Percentiles rank a stretch among this genome's conserved stretches.
These are phyloP conservation scores for Saraca asoca DNA, from an alignment of 331 rosid genomes.

Conservation along the genomic window DNA sequence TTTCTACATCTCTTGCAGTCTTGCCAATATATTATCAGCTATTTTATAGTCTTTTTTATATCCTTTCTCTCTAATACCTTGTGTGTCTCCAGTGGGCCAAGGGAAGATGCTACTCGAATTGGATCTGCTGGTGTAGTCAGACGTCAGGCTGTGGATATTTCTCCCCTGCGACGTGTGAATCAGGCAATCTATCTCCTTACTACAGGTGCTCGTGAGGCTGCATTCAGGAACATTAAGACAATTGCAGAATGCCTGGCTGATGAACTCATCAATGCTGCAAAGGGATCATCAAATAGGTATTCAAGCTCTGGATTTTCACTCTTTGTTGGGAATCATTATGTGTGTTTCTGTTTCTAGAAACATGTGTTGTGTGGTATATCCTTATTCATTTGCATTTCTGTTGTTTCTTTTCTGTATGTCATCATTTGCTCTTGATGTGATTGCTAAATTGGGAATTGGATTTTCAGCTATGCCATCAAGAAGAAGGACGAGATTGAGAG, in stretches of 20 bases:
- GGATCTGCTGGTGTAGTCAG: no score
- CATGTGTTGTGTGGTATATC: neutral
- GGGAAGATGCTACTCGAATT: conserved; percentile 67
- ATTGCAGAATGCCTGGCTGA: conserved; percentile 68
- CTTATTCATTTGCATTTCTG: neutral
- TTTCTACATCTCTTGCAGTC: neutral
- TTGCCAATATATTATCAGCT: neutral
- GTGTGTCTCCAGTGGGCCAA: conserved; percentile 46
- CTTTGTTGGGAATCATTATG: neutral
- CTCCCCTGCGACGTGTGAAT: no score
- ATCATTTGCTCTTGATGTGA: neutral
- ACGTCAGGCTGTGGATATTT: no score
- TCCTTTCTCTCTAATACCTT: neutral
- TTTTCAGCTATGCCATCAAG: no score
- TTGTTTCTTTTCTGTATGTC: neutral
- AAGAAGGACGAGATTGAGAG: no score
- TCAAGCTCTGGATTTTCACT: no score
- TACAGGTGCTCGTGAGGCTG: no score
- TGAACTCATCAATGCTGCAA: conserved; percentile 65
- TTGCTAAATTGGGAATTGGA: neutral
- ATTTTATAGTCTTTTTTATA: neutral
- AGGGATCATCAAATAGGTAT: conserved; percentile 69
- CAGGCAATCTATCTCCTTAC: no score
- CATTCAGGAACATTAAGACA: conserved; percentile 62
- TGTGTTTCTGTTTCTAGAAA: neutral